A percentile compares a stretch with the other conserved stretches of the same genome.
Conservation (phyloP, 2,329 filamentous ascomycete species). For the Grosmannia huntii region DNA sequence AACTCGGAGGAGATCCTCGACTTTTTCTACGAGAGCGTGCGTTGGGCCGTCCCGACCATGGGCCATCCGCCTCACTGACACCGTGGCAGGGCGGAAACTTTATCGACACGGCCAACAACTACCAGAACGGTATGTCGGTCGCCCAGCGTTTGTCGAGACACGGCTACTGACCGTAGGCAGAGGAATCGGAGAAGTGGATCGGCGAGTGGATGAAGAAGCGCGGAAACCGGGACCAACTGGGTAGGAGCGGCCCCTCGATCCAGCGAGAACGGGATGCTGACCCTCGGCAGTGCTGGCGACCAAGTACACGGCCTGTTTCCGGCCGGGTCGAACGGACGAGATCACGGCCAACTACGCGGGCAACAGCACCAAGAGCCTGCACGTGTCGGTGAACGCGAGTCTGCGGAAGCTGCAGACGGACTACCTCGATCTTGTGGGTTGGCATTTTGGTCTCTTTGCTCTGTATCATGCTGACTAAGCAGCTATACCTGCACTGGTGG, state of each 20-base stretch:
- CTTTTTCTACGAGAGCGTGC: constrained; percentile 45
- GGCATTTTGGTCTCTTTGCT: background rate
- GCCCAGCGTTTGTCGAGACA: background rate
- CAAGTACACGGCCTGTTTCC: constrained; percentile 52
- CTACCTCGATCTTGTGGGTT: constrained; percentile 51
- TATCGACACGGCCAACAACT: constrained; percentile 59
- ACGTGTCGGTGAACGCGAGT: constrained; percentile 40
- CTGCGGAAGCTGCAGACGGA: constrained; percentile 50
- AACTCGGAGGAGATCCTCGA: constrained; percentile 52
- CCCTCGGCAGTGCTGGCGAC: constrained; percentile 47
- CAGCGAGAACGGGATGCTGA: background rate
- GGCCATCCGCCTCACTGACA: background rate
- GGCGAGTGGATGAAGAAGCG: constrained; percentile 59
- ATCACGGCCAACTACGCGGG: constrained; percentile 42
- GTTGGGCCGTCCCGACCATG: background rate
- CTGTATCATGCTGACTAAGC: background rate
- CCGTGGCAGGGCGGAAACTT: constrained; percentile 40
- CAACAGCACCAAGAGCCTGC: constrained; percentile 50
- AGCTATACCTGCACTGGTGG: constrained; percentile 40
- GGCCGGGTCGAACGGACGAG: constrained; percentile 21
- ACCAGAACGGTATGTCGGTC: constrained; percentile 41
- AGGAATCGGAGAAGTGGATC: constrained; percentile 51
- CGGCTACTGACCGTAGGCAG: constrained; percentile 10
- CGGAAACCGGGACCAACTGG: constrained; percentile 52
- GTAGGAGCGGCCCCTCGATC: constrained; percentile 18